A percentile compares a stretch with the other conserved stretches of the same genome.
These are phyloP conservation scores for Lentithecium fluviatile DNA, from an alignment of 495 filamentous ascomycete species.

Conservation along the genomic window DNA sequence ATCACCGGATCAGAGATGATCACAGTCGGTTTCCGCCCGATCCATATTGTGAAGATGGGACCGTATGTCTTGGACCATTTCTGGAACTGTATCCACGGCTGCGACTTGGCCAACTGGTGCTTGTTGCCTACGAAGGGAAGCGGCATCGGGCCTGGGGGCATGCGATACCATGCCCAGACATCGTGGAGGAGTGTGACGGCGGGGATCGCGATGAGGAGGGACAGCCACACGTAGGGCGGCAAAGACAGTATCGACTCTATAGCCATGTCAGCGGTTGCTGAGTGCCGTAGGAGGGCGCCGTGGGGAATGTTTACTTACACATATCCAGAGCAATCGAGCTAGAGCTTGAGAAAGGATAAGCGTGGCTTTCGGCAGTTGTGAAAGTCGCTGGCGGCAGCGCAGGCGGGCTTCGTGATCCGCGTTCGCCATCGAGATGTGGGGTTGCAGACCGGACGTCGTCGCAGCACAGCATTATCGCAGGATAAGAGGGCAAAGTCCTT, in stretches of 20 bases:
- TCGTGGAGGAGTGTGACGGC: constrained; percentile 28
- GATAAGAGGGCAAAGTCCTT: not conserved
- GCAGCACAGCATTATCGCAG: too few relatives aligned
- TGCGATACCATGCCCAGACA: constrained; percentile 25
- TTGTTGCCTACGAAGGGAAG: constrained; percentile 59
- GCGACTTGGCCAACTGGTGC: constrained; percentile 50
- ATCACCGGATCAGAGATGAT: constrained; percentile 62
- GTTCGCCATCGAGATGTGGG: not conserved
- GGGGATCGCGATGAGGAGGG: constrained; percentile 24
- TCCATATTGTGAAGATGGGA: constrained; percentile 62
- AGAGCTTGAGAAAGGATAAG: not conserved
- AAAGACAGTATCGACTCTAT: constrained; percentile 19
- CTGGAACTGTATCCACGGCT: constrained; percentile 62
- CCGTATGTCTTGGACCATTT: constrained; percentile 55
- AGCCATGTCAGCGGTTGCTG: constrained; percentile 19
- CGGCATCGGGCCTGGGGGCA: constrained; percentile 58
- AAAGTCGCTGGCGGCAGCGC: not conserved
- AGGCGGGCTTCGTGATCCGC: not conserved
- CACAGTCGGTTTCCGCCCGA: constrained; percentile 62
- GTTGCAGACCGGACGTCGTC: too few relatives aligned
- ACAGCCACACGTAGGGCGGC: constrained; percentile 19
- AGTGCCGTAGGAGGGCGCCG: not conserved
- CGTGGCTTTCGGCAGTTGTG: not conserved
- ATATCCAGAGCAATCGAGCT: not conserved
- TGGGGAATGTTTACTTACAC: not conserved